Conservation (phyloP, 176 grass and related monocot species). For the Carex kokanica region DNA sequence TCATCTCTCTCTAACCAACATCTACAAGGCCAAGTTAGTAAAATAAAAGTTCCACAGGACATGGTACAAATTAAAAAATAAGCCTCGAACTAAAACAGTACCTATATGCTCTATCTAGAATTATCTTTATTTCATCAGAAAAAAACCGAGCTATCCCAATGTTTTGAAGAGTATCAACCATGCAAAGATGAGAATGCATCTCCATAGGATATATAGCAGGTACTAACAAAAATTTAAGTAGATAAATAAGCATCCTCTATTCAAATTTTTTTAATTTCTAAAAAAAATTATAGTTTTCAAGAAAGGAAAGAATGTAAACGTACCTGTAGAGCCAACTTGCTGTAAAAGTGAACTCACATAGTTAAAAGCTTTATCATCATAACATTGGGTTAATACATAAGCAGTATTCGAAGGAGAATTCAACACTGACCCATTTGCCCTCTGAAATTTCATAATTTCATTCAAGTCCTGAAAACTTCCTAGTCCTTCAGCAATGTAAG, state of each 20-base stretch:
- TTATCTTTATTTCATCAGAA: slow-evolving; percentile 43
- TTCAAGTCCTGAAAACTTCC: slow-evolving; percentile 43
- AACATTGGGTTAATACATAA: slow-evolving; percentile 33
- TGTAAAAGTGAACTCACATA: slow-evolving; percentile 50
- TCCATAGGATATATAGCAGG: slow-evolving; percentile 41
- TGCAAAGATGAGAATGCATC: slow-evolving; percentile 42
- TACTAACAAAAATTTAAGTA: slow-evolving; percentile 33
- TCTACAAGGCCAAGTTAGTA: slow-evolving; percentile 38
- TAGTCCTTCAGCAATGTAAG: slow-evolving; percentile 68
- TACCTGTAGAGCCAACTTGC: slow-evolving; percentile 60
- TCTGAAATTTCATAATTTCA: slow-evolving; percentile 57
- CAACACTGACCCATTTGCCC: slow-evolving; percentile 69
- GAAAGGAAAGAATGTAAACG: not conserved
- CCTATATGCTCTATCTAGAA: slow-evolving; percentile 58
- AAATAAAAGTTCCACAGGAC: not conserved
- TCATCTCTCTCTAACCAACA: slow-evolving; percentile 68
- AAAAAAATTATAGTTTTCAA: not conserved
- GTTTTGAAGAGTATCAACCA: slow-evolving; percentile 62
- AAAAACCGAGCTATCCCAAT: slow-evolving; percentile 54
- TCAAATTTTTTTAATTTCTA: not conserved
- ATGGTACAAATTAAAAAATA: not conserved
- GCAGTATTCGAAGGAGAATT: slow-evolving; percentile 65
- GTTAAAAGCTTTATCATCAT: slow-evolving; percentile 49
- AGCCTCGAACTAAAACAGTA: slow-evolving; percentile 9
- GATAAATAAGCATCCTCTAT: not conserved